Conservation (phyloP, 495 filamentous ascomycete species). For the Cryomyces minteri region DNA sequence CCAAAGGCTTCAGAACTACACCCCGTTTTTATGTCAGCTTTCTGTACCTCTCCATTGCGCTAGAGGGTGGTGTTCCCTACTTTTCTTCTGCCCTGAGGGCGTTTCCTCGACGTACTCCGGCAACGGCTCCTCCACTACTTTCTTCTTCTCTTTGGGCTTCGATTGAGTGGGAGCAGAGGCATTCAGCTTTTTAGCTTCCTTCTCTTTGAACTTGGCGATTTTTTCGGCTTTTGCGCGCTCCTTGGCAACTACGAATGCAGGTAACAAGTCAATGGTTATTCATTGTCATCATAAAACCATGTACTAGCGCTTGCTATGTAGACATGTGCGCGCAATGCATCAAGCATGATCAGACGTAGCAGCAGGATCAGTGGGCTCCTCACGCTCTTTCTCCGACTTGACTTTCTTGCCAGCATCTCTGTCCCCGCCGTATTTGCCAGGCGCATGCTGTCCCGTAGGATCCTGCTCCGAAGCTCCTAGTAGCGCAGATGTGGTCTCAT, state of each 20-base stretch:
- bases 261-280: constrained; percentile 4
- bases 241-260: constrained; percentile 25
- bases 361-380: neutral
- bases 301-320: neutral
- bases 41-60: neutral
- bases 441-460: constrained; percentile 17
- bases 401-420: constrained; percentile 17
- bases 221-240: constrained; percentile 43
- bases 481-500: constrained; percentile 10
- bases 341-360: neutral
- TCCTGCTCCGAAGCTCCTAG: constrained; percentile 16
- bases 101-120: constrained; percentile 22
- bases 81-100: constrained; percentile 22
- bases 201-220: constrained; percentile 38
- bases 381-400: constrained; percentile 23
- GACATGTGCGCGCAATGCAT: neutral
- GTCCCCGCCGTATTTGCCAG: constrained; percentile 20
- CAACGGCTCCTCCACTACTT: constrained; percentile 17
- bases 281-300: neutral
- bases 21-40: neutral
- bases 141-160: constrained; percentile 35
- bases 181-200: constrained; percentile 30
- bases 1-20: constrained; percentile 17
- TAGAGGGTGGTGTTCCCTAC: neutral
- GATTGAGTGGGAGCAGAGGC: constrained; percentile 24